phyloP scores from a whole-genome alignment of 371 early-diverging fungal genomes.

The Saksenaea oblongispora region DNA sequence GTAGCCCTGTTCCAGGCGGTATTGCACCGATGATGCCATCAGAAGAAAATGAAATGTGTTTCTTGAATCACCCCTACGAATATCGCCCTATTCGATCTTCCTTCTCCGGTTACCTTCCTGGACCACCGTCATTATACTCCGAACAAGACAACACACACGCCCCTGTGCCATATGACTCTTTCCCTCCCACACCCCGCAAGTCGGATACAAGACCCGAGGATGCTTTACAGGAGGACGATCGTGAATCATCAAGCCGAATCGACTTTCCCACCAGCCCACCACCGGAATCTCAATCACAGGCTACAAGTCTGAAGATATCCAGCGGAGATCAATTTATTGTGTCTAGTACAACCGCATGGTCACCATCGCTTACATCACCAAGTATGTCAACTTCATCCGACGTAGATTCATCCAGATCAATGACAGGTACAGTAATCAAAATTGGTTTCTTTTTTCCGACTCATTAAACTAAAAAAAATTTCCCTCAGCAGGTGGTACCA shows the following conservation, averaged over 20 bases:
- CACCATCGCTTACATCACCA: conserved; percentile 1
- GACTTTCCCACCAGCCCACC: conserved; percentile 3
- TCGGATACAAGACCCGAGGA: background rate
- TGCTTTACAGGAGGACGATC: background rate
- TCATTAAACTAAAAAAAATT: background rate
- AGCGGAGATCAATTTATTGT: background rate
- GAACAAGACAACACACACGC: background rate
- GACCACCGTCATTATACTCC: background rate
- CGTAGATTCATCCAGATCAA: conserved; percentile 1
- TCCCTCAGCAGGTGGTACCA: background rate
- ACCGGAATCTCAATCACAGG: background rate
- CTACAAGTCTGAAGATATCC: background rate
- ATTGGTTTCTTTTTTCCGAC: background rate
- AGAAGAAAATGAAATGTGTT: conserved; percentile 23
- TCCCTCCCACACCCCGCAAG: conserved; percentile 3
- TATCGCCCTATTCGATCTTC: conserved; percentile 7
- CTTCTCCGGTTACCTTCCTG: conserved; percentile 1
- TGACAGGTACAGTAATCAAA: background rate
- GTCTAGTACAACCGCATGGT: background rate
- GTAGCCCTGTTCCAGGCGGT: conserved; percentile 31
- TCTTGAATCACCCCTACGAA: conserved; percentile 21
- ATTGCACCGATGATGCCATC: conserved; percentile 15
- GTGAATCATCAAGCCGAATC: background rate
- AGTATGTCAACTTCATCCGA: background rate
- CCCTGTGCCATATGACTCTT: background rate